Evolutionary conservation across 2,329 filamentous ascomycete genomes (phyloP).

Genomic region (Pseudocercospora ulei): DNA sequence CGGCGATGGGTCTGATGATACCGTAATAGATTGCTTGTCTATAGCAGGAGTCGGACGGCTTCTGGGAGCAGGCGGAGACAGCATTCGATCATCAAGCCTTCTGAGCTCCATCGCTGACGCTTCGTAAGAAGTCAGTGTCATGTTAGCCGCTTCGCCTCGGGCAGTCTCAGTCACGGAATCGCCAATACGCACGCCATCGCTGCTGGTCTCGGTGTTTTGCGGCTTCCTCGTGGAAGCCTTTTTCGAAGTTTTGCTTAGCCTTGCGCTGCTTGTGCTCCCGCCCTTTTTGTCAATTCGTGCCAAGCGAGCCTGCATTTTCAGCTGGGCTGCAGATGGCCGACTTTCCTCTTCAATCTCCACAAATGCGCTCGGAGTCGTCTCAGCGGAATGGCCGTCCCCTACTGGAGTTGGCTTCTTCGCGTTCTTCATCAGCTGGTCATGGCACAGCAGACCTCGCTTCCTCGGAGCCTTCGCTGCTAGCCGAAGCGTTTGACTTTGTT

Average conservation of each 20-base stretch:
- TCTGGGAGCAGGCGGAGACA: conserved; percentile 16
- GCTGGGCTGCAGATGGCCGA: conserved; percentile 19
- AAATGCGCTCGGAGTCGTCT: background rate
- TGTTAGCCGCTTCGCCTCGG: background rate
- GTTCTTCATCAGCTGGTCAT: conserved; percentile 30
- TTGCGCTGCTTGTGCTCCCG: conserved; percentile 17
- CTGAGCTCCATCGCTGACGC: conserved; percentile 15
- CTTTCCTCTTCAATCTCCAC: background rate
- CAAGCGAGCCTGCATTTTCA: conserved; percentile 28
- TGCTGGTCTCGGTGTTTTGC: conserved; percentile 6
- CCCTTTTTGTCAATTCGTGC: conserved; percentile 28
- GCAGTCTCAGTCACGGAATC: conserved; percentile 8
- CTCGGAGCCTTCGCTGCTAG: conserved; percentile 36
- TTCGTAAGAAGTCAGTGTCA: conserved; percentile 12
- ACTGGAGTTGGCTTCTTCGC: conserved; percentile 16
- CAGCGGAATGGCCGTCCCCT: conserved; percentile 15
- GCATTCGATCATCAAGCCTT: conserved; percentile 21
- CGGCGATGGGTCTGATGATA: conserved; percentile 3
- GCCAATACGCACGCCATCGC: conserved; percentile 6
- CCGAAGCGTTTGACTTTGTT: conserved; percentile 31
- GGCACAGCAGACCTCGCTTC: conserved; percentile 38
- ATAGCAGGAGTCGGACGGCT: background rate
- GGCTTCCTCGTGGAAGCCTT: conserved; percentile 3
- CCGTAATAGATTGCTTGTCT: background rate
- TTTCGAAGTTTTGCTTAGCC: conserved; percentile 9